Evolutionary conservation across 345 rosid species (phyloP), one percentile per base, ranked within the genome.

Genomic region (Sonneratia alba): DNA sequence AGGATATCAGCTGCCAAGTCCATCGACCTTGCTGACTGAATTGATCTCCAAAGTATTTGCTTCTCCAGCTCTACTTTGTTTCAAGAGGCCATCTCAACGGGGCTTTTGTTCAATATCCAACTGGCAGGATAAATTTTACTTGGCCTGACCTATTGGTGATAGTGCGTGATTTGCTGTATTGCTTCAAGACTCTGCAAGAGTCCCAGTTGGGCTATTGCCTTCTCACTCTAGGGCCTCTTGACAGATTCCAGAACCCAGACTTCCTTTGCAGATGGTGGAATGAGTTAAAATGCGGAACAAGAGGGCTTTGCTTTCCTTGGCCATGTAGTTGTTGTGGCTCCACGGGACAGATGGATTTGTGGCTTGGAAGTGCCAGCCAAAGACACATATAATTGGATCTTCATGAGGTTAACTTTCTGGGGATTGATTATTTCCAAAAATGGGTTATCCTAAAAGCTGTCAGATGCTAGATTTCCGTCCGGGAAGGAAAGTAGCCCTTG

Each of bases 1-100:
- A 84, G 91, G 80, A 89, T 93, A 81, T 86, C 91, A 53, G 86
- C 89, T 2, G 85, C 84, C 0, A 75, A 81, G 81, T 91, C 97
- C 12, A 66, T 71, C 9, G 97, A 88, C 78, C 87, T 91, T 36
- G 10, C 71, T 9, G 78, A 71, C 27, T 81, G 83, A 68, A 72
- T 32, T 27, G 18, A 11, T 62, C 6, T 13, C 38, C 38, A 62
- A 3, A 62, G 37, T 15, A 24, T 32, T 62, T 62, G 36, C 11
- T 57, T 57, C 11, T n/a, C 32, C 63, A 7, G 63, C 63, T 21
- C 63, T 13, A n/a, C 0, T 6, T 11, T 57, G 32, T 57, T 10
- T 57, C 63, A 22, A 0, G 63, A 22, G 13, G 32, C 59, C 59
- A 40, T 48, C 3, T 48, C 53, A 21, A 53, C 24, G 1, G 24